phyloP scores from a whole-genome alignment of 75 land plant species.

The Sequoia sempervirens region DNA sequence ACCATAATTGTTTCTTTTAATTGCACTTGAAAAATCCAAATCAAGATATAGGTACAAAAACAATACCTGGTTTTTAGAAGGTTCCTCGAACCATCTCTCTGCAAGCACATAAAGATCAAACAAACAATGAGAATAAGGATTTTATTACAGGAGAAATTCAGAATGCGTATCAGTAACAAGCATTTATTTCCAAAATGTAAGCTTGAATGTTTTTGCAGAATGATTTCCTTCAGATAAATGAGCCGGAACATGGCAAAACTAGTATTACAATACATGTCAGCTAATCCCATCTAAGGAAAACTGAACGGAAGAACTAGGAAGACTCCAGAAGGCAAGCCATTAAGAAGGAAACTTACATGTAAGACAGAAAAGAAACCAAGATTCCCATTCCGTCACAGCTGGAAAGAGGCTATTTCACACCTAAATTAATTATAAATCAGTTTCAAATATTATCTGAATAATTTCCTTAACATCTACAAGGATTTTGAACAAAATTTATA shows the following conservation, averaged over 20 bases:
- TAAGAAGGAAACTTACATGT: neutral
- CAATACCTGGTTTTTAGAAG: slow-evolving; percentile 9
- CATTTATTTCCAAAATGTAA: neutral
- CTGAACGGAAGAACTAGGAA: neutral
- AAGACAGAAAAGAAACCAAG: neutral
- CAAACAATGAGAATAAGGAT: neutral
- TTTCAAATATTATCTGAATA: neutral
- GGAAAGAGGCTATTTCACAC: neutral
- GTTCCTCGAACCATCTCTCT: slow-evolving; percentile 9
- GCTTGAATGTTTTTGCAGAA: neutral
- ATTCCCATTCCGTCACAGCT: neutral
- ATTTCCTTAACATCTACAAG: neutral
- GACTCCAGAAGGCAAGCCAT: neutral
- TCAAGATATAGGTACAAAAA: neutral
- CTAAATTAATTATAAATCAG: neutral
- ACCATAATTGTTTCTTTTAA: neutral
- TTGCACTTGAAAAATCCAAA: neutral
- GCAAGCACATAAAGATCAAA: slow-evolving; percentile 3
- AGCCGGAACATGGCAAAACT: neutral
- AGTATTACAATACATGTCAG: neutral
- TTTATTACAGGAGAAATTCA: neutral
- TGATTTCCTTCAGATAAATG: neutral
- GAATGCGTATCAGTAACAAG: neutral
- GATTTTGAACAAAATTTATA: neutral
- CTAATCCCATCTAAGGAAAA: neutral